A percentile compares a stretch with the other conserved stretches of the same genome.
phyloP scores from a whole-genome alignment of 2,329 filamentous ascomycete genomes.

The Neopestalotiopsis sp. region DNA sequence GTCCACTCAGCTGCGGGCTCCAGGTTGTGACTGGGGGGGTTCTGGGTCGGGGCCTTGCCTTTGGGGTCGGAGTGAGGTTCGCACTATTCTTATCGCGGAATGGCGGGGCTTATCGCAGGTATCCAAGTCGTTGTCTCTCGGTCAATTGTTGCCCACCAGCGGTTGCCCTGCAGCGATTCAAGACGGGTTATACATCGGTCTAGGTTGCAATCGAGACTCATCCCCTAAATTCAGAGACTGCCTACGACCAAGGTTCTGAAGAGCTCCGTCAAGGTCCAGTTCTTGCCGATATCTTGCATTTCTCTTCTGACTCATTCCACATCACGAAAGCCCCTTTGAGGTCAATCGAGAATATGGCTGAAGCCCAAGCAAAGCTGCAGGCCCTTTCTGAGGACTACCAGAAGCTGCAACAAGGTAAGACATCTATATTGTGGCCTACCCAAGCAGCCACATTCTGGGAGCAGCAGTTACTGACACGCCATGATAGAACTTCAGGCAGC shows the following conservation, averaged over 20 bases:
- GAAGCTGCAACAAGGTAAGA: slow-evolving; percentile 75
- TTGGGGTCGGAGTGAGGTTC: background rate
- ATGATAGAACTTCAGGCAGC: slow-evolving; percentile 71
- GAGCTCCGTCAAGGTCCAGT: background rate
- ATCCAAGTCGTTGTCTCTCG: background rate
- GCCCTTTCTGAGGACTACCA: slow-evolving; percentile 86
- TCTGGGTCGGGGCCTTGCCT: background rate
- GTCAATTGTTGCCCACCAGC: background rate
- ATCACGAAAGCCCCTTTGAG: background rate
- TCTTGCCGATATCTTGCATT: background rate
- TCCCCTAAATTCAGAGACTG: background rate
- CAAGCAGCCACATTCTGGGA: background rate
- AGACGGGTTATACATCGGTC: background rate
- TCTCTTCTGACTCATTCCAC: background rate
- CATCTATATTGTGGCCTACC: background rate
- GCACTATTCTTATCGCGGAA: slow-evolving; percentile 14
- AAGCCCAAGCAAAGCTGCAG: slow-evolving; percentile 79
- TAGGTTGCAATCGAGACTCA: slow-evolving; percentile 7
- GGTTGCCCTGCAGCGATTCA: background rate
- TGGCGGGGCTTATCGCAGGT: slow-evolving; percentile 16
- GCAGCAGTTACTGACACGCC: slow-evolving; percentile 39
- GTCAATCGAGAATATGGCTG: slow-evolving; percentile 60
- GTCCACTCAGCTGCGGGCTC: background rate
- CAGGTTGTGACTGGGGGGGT: background rate
- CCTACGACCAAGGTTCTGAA: background rate